Evolutionary conservation across 2,329 filamentous ascomycete species (phyloP).

Genomic region (Penicillium thymicola): DNA sequence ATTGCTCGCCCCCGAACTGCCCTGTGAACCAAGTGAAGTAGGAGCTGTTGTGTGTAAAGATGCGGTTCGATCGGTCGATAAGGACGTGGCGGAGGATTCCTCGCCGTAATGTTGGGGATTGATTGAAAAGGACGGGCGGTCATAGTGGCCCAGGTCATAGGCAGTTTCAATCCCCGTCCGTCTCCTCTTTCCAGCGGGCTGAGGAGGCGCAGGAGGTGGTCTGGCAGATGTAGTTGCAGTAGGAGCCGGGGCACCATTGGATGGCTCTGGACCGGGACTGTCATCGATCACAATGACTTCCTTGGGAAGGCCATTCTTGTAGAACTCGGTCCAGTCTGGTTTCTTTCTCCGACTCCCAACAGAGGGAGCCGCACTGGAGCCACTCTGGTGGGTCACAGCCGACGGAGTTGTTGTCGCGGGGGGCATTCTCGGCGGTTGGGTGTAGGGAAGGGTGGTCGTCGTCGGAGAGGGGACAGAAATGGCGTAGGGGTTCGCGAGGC

Average conservation of each 20-base stretch:
- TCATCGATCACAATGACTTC: constrained; percentile 80
- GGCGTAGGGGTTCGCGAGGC: constrained; percentile 44
- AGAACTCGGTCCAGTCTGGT: constrained; percentile 77
- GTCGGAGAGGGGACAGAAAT: constrained; percentile 39
- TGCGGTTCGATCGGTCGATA: constrained; percentile 79
- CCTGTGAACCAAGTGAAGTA: constrained; percentile 73
- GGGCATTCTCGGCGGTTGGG: constrained; percentile 36
- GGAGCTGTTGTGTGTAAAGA: constrained; percentile 84
- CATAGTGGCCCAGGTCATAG: constrained; percentile 71
- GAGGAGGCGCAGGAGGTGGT: constrained; percentile 30
- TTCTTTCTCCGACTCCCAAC: constrained; percentile 48
- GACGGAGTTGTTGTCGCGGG: constrained; percentile 38
- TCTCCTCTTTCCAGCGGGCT: constrained; percentile 65
- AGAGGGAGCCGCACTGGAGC: constrained; percentile 38
- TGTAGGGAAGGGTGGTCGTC: constrained; percentile 32
- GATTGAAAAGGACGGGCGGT: constrained; percentile 67
- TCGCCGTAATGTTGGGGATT: constrained; percentile 67
- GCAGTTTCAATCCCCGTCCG: constrained; percentile 60
- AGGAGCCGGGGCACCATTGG: constrained; percentile 23
- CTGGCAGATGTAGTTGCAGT: constrained; percentile 21
- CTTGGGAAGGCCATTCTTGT: constrained; percentile 77
- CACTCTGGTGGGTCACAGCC: constrained; percentile 38
- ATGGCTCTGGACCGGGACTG: constrained; percentile 53
- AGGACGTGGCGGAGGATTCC: constrained; percentile 65
- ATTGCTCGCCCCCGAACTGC: constrained; percentile 50